Conservation (phyloP, 805 yeast species). For the Myxozyma kluyveri region DNA sequence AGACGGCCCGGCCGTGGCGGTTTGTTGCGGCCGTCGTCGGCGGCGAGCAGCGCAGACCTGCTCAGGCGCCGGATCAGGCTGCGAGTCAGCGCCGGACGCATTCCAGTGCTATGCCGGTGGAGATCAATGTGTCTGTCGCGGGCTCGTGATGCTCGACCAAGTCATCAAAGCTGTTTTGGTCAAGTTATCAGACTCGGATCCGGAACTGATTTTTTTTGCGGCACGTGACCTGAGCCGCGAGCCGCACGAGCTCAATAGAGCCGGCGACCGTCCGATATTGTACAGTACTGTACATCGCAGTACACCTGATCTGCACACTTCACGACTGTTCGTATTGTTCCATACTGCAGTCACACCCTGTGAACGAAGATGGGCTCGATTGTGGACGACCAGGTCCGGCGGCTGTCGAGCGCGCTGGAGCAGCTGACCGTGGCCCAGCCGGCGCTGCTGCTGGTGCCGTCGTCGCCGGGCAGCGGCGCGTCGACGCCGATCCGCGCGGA, state of each 20-base stretch:
- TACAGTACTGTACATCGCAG: too few relatives aligned
- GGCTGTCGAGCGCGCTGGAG: slow-evolving; percentile 19
- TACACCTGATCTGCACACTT: too few relatives aligned
- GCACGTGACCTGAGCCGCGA: neutral
- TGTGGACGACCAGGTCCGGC: slow-evolving; percentile 19
- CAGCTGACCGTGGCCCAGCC: slow-evolving; percentile 21
- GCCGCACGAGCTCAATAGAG: neutral
- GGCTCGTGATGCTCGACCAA: too few relatives aligned
- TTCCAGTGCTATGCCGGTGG: neutral
- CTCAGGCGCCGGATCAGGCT: neutral
- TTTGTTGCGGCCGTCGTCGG: neutral
- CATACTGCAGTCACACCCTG: too few relatives aligned
- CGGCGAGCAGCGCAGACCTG: neutral
- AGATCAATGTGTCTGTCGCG: too few relatives aligned
- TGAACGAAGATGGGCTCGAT: slow-evolving; percentile 21
- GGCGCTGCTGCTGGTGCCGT: slow-evolving; percentile 13
- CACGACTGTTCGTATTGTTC: too few relatives aligned
- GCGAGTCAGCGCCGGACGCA: neutral
- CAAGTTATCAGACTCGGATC: too few relatives aligned
- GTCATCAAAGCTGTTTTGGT: too few relatives aligned
- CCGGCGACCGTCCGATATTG: neutral
- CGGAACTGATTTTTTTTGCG: too few relatives aligned
- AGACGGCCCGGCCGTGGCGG: neutral
- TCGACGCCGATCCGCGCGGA: slow-evolving; percentile 4
- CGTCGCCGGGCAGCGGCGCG: neutral